Evolutionary conservation across 2,329 filamentous ascomycete species (phyloP).

Genomic region (Metarhizium brunneum): DNA sequence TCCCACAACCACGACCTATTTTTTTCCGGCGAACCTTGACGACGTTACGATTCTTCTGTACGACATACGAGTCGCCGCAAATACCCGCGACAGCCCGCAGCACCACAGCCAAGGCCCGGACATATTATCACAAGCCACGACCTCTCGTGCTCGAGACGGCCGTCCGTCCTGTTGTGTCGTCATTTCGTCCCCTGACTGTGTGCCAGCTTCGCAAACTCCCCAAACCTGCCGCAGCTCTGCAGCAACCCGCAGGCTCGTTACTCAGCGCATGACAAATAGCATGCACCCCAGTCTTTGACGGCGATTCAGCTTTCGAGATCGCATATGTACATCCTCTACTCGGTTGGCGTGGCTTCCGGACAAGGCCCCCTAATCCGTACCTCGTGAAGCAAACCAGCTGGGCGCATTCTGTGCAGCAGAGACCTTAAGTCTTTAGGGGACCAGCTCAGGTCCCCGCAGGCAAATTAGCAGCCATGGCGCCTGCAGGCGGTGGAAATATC

Average conservation of each 20-base stretch:
- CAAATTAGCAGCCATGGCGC: slow-evolving; percentile 25
- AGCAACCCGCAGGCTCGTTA: neutral
- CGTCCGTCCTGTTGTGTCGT: neutral
- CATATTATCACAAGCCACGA: neutral
- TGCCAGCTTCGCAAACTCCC: neutral
- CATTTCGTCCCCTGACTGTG: neutral
- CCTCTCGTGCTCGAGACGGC: neutral
- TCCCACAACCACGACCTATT: slow-evolving; percentile 2
- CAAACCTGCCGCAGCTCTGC: neutral
- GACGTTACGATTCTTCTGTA: neutral
- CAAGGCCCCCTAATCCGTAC: neutral
- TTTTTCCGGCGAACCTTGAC: neutral
- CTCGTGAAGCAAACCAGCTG: neutral
- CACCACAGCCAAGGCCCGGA: neutral
- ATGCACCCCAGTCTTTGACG: slow-evolving; percentile 11
- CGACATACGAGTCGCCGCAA: neutral
- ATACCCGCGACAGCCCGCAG: neutral
- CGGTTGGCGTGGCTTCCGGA: neutral
- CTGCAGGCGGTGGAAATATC: slow-evolving; percentile 83
- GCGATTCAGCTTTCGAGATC: neutral
- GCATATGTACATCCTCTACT: neutral
- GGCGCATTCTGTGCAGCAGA: slow-evolving; percentile 18
- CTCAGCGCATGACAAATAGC: slow-evolving; percentile 4
- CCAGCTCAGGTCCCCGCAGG: slow-evolving; percentile 26
- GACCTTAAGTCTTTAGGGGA: slow-evolving; percentile 20